Percentiles rank a stretch among this genome's conserved stretches.
Evolutionary conservation across 2,329 filamentous ascomycete species (phyloP).

Genomic region (Colletotrichum eremochloae): DNA sequence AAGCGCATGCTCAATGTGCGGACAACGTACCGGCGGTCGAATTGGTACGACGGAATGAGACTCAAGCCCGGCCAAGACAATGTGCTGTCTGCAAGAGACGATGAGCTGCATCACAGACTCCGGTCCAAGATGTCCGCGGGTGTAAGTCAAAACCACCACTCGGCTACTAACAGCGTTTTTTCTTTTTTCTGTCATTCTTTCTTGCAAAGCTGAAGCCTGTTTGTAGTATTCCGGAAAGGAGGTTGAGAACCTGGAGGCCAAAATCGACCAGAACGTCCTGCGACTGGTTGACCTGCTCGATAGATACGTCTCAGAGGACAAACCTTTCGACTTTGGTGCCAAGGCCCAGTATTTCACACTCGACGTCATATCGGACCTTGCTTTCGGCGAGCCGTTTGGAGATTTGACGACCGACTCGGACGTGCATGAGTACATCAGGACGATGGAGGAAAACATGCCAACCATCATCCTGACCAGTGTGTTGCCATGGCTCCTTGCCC

Average conservation of each 20-base stretch:
- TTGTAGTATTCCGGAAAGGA: constrained; percentile 64
- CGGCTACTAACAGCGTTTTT: too few relatives aligned
- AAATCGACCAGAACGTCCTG: constrained; percentile 62
- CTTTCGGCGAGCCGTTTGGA: constrained; percentile 63
- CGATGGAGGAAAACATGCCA: constrained; percentile 58
- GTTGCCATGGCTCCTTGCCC: constrained; percentile 56
- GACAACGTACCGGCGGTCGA: constrained; percentile 52
- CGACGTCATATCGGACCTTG: constrained; percentile 66
- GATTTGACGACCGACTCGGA: constrained; percentile 61
- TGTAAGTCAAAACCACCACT: constrained; percentile 47
- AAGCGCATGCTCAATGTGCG: constrained; percentile 54
- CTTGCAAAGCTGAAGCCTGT: background rate
- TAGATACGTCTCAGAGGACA: constrained; percentile 56
- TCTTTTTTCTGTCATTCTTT: too few relatives aligned
- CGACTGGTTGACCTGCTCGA: constrained; percentile 60
- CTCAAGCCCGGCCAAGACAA: constrained; percentile 68
- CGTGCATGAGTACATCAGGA: constrained; percentile 61
- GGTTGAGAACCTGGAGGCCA: constrained; percentile 61
- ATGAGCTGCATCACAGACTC: constrained; percentile 56
- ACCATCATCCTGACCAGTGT: constrained; percentile 60
- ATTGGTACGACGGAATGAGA: constrained; percentile 63
- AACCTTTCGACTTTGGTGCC: constrained; percentile 61
- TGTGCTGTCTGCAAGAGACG: constrained; percentile 64
- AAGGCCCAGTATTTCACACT: constrained; percentile 66
- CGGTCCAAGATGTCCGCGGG: constrained; percentile 65